Evolutionary conservation across 2,329 filamentous ascomycete species (phyloP).

Genomic region (Aureobasidium sp.): DNA sequence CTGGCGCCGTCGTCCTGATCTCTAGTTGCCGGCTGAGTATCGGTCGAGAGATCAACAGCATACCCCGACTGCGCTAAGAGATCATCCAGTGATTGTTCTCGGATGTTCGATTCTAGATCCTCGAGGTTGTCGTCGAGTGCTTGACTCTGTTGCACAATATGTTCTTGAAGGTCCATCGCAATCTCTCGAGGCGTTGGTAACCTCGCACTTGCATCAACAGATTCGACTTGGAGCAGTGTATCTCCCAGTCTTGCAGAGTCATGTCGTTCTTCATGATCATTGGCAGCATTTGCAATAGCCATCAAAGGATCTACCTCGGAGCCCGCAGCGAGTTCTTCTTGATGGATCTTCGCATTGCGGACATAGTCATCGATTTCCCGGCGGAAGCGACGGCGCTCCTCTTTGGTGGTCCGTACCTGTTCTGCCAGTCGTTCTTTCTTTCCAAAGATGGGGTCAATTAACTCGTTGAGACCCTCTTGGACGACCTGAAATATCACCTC

Average conservation of each 20-base stretch:
- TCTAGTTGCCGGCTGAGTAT: not conserved
- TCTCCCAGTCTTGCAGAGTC: not conserved
- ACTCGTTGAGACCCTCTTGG: constrained; percentile 87
- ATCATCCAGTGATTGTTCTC: constrained; percentile 36
- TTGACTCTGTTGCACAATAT: constrained; percentile 27
- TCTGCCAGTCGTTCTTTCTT: constrained; percentile 70
- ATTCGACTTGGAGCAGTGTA: not conserved
- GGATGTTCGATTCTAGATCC: constrained; percentile 27
- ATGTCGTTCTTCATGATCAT: not conserved
- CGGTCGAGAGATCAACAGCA: not conserved
- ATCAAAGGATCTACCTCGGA: constrained; percentile 24
- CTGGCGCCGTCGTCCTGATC: not conserved
- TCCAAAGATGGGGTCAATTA: constrained; percentile 81
- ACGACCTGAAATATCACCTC: constrained; percentile 88
- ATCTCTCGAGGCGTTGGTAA: constrained; percentile 13
- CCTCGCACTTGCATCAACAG: not conserved
- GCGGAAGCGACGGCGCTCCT: constrained; percentile 51
- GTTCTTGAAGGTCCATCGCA: constrained; percentile 8
- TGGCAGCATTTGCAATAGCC: constrained; percentile 19
- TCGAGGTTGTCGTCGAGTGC: constrained; percentile 24
- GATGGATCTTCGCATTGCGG: constrained; percentile 20
- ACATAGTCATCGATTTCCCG: constrained; percentile 35
- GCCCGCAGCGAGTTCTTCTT: constrained; percentile 27
- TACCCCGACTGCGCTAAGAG: constrained; percentile 28
- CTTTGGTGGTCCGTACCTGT: constrained; percentile 56